A percentile compares a stretch with the other conserved stretches of the same genome.
Conservation (phyloP, 129 eudicot genomes). For the Escallonia herrerae region DNA sequence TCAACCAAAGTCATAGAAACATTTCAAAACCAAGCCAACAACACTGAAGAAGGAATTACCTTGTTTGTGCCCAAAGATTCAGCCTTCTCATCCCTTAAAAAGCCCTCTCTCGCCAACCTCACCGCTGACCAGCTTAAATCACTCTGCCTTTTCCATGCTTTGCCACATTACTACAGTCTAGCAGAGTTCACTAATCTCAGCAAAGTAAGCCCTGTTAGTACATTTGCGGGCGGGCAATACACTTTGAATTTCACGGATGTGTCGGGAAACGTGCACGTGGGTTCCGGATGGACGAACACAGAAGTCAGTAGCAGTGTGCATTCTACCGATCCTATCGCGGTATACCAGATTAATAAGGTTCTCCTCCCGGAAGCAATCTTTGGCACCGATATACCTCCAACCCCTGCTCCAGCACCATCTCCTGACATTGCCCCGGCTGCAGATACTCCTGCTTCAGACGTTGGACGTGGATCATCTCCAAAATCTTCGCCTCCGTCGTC, state of each 20-base stretch:
- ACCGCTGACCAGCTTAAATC: slow-evolving; percentile 67
- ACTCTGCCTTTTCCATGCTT: slow-evolving; percentile 71
- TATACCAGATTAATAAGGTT: slow-evolving; percentile 69
- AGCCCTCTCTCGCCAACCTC: slow-evolving; percentile 63
- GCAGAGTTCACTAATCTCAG: slow-evolving; percentile 79
- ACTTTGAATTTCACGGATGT: slow-evolving; percentile 60
- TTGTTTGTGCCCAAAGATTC: slow-evolving; percentile 71
- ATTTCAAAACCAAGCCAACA: slow-evolving; percentile 74
- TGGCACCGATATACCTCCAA: slow-evolving; percentile 85
- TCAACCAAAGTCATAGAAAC: slow-evolving; percentile 71
- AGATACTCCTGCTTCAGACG: slow-evolving; percentile 44
- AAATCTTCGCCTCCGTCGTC: slow-evolving; percentile 18
- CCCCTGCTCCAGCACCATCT: slow-evolving; percentile 73
- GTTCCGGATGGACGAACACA: slow-evolving; percentile 84
- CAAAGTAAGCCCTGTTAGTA: slow-evolving; percentile 39
- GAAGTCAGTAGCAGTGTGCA: slow-evolving; percentile 68
- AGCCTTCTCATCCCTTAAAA: slow-evolving; percentile 54
- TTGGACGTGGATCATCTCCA: slow-evolving; percentile 20
- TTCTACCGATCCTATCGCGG: slow-evolving; percentile 74
- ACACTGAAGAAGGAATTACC: slow-evolving; percentile 84
- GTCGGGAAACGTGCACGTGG: slow-evolving; percentile 46
- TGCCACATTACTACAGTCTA: slow-evolving; percentile 76
- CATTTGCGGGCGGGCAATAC: slow-evolving; percentile 65
- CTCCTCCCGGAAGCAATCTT: slow-evolving; percentile 84
- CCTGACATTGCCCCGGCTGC: slow-evolving; percentile 60